Evolutionary conservation across 1,284 basidiomycete genomes (phyloP), one percentile per base, ranked within the genome.

Genomic region (Spongiforma sp.): DNA sequence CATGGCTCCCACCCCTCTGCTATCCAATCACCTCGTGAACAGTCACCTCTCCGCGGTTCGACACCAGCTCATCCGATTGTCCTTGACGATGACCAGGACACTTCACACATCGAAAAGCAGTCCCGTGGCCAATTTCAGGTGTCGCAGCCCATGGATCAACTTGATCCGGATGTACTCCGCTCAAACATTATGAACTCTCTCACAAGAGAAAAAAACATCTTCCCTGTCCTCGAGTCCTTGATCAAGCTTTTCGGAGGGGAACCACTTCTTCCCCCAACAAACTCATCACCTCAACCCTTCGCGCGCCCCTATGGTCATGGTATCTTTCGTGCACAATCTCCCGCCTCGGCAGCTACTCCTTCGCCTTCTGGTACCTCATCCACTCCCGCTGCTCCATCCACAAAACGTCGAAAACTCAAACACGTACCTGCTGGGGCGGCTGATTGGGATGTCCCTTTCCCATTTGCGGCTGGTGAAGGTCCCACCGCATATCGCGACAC

Each of bases 401-500:
- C 68, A 15, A 93, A 93, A 75, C 84, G 84, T 61, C 83, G 90
- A 50, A 90, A 85, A 68, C 79, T 93, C 11, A 82, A 81, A 62
- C 76, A 80, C 14, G 90, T 93, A 5, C 91, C 91, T 41, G 91
- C 91, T 32, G 91, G 91, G 12, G 91, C 91, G 10, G 81, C 75
- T 6, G 90, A 92, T 72, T 93, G 91, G 91, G 89, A 93, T 69
- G 84, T 92, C 0, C 91, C 91, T 1, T 93, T 89, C 73, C 91
- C 91, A 11, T 93, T 93, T 67, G 77, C 80, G 24, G 77, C 81
- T 46, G 90, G 89, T 33, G 88, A 93, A 69, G 91, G 89, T 3
- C 89, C 91, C 1, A 74, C 82, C 26, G 78, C 81, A 26, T 93
- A 92, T 73, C 80, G 78, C 10, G 72, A 79, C 57, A 85, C 78